Base-by-base conservation (phyloP, 768 basidiomycete species). In the Mycena polygramma region DNA sequence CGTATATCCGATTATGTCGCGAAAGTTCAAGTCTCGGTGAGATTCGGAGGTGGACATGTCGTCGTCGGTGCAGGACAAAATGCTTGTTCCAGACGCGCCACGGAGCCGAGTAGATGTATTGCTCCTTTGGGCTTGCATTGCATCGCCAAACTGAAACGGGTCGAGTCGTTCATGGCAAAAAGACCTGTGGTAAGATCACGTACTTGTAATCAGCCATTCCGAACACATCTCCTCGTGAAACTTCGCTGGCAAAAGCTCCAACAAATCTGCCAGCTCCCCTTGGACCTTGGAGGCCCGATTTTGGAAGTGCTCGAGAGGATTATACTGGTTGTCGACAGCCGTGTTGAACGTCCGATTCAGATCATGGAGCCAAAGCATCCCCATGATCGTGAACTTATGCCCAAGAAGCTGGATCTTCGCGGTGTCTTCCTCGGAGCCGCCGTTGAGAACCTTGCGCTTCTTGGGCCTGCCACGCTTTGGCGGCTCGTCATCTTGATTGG, bases 181-280 rank as follows among this genome's bases (percentile, higher is more conserved):
- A 39, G 13, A 39, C 7, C 39, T 39, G 39, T n/a, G n/a, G n/a
- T n/a, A n/a, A n/a, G n/a, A 13, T 39, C 7, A 39, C 39, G 17
- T 19, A 55, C 54, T 19, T 37, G 10, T 55, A 55, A 55, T 55
- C 14, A 55, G 10, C 54, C 54, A 55, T 17, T 55, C 54, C 8
- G 54, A 37, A 14, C 30, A 36, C 54, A 55, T 55, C 54, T 55
- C 54, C 13, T 36, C 54, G 36, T 55, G 35, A 55, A 55, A 55
- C 54, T 55, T 30, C 10, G 7, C 17, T 7, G 54, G 54, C 54
- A 55, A 37, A 2, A 37, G 6, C 4, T 55, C 30, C 54, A 55
- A 20, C 20, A 55, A n/a, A 19, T 55, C 54, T 7, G 35, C 35
- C 35, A 55, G 36, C 54, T 55, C 54, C 20, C 54, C 54, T 20